Evolutionary conservation across 2,329 filamentous ascomycete genomes (phyloP).

Genomic region (Phialophora macrospora): DNA sequence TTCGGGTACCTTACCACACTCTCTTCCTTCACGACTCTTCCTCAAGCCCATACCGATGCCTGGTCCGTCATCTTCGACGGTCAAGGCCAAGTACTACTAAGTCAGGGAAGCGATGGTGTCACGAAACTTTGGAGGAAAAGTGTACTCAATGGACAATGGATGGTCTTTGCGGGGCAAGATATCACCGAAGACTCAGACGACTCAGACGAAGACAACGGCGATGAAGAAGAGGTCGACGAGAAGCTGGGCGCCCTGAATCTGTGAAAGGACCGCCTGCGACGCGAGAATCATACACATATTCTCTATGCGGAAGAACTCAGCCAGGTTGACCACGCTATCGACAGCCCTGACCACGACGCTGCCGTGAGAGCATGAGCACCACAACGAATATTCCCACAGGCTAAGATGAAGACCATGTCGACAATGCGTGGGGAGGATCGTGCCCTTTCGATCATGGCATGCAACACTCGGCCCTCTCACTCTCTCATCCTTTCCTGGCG

Average conservation of each 20-base stretch:
- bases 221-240: neutral
- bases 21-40: conserved; percentile 18
- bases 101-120: conserved; percentile 35
- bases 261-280: neutral
- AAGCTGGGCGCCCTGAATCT: neutral
- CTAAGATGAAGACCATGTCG: neutral
- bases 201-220: neutral
- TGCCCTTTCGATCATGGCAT: neutral
- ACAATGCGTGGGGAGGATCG: neutral
- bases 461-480: neutral
- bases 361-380: neutral
- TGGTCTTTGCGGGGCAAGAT: conserved; percentile 35
- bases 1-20: conserved; percentile 33
- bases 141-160: conserved; percentile 28
- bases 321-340: neutral
- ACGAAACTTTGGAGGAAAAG: conserved; percentile 35
- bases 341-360: neutral
- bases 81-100: conserved; percentile 37
- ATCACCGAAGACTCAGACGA: conserved; percentile 16
- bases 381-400: neutral
- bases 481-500: neutral
- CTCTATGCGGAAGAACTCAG: neutral
- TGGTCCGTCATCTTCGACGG: conserved; percentile 38
- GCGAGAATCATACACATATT: neutral
- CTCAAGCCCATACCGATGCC: conserved; percentile 36